Percentiles rank a stretch among this genome's conserved stretches.
Evolutionary conservation across 176 grass and related monocot species (phyloP).

Genomic region (Alopecurus myosuroides): DNA sequence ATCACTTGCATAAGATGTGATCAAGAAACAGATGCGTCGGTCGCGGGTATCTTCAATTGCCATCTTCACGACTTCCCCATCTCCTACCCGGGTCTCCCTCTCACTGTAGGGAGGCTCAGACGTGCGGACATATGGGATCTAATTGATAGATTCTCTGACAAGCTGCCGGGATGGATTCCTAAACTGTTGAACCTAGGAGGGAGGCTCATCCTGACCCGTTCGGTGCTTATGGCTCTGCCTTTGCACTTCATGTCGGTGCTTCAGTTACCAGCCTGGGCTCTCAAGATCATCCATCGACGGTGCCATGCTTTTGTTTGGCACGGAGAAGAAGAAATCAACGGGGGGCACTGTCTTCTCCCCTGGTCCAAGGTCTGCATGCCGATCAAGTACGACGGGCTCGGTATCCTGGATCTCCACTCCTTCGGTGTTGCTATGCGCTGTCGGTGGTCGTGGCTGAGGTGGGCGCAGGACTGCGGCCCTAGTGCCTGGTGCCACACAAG

Average conservation of each 20-base stretch:
- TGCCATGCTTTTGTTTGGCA: background rate
- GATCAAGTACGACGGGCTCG: background rate
- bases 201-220: background rate
- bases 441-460: background rate
- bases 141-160: background rate
- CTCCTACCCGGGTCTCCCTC: background rate
- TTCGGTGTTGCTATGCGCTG: background rate
- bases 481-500: background rate
- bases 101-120: fast-evolving
- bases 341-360: background rate
- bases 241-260: background rate
- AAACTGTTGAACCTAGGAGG: background rate
- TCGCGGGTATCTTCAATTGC: background rate
- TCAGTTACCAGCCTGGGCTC: background rate
- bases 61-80: background rate
- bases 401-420: background rate
- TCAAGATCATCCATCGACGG: background rate
- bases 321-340: background rate
- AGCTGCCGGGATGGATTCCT: background rate
- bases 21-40: fast-evolving
- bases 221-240: background rate
- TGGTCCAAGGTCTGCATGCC: background rate
- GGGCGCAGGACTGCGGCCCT: fast-evolving
- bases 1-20: background rate
- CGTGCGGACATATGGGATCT: background rate